These are phyloP conservation scores for Blastocystis sp. DNA, from an alignment of 352 stramenopile species.

Conservation along the genomic window DNA sequence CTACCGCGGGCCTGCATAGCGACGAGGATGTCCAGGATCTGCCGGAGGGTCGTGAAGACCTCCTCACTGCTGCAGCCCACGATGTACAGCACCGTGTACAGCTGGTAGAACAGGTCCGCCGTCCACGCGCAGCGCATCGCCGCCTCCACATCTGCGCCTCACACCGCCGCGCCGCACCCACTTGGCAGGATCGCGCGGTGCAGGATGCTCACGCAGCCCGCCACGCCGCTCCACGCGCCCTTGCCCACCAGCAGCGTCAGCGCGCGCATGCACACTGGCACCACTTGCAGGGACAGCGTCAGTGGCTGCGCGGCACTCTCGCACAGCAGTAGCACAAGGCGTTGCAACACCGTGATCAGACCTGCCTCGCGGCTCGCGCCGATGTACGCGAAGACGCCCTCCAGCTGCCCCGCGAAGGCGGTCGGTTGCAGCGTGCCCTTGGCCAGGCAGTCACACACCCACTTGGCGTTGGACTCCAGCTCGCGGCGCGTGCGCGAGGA, in stretches of 20 bases:
- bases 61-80: constrained; percentile 11
- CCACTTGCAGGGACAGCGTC: not conserved
- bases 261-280: not conserved
- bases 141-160: constrained; percentile 15
- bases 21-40: constrained; percentile 19
- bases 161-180: not conserved
- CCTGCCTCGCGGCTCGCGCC: not conserved
- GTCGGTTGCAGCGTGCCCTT: not conserved
- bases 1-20: not conserved
- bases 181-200: not conserved
- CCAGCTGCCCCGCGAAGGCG: not conserved
- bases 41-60: not conserved
- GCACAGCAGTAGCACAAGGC: not conserved
- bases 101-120: constrained; percentile 36
- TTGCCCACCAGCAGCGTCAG: not conserved
- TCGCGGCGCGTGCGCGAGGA: not conserved
- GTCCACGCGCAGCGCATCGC: not conserved
- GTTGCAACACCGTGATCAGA: constrained; percentile 8
- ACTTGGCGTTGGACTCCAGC: constrained; percentile 4
- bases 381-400: not conserved
- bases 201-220: not conserved
- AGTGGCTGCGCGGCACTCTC: not conserved
- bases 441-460: constrained; percentile 4
- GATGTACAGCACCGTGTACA: constrained; percentile 45
- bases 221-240: not conserved